These are phyloP conservation scores for Pythium chondricola DNA, from an alignment of 352 stramenopile genomes.

Conservation along the genomic window DNA sequence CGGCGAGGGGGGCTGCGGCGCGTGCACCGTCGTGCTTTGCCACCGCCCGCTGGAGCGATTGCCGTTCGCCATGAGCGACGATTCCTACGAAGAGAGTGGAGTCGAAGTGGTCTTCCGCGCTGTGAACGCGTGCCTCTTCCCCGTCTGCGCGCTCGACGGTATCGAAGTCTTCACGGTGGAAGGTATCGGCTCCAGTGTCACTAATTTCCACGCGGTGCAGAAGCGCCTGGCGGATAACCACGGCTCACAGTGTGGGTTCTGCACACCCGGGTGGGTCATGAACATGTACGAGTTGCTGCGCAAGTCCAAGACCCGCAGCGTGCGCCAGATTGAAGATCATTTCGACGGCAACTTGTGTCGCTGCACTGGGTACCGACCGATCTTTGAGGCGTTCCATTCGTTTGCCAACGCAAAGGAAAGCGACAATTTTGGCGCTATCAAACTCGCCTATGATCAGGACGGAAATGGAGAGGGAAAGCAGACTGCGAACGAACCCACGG, in stretches of 20 bases:
- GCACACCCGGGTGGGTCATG: slow-evolving; percentile 47
- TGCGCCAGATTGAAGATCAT: slow-evolving; percentile 58
- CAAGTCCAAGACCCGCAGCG: slow-evolving; percentile 21
- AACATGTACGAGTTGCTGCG: slow-evolving; percentile 29
- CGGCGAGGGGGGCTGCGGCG: slow-evolving; percentile 28
- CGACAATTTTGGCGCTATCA: neutral
- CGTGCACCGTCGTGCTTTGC: slow-evolving; percentile 29
- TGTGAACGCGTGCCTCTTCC: slow-evolving; percentile 85
- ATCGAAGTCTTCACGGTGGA: slow-evolving; percentile 84
- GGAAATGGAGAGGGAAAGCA: too few species aligned
- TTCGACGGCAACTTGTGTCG: slow-evolving; percentile 89
- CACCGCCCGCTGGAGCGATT: slow-evolving; percentile 14
- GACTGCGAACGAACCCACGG: neutral
- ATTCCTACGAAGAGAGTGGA: too few species aligned
- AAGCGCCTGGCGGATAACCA: slow-evolving; percentile 61
- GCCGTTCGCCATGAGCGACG: neutral
- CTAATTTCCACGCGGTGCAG: slow-evolving; percentile 50
- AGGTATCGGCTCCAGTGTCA: slow-evolving; percentile 42
- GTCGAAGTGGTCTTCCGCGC: slow-evolving; percentile 24
- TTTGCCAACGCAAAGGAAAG: slow-evolving; percentile 9
- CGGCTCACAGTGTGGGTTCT: slow-evolving; percentile 84
- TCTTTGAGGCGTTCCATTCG: slow-evolving; percentile 31
- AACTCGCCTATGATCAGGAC: slow-evolving; percentile 13
- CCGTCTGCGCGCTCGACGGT: slow-evolving; percentile 64
- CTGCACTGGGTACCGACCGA: slow-evolving; percentile 78